Conservation (phyloP, 371 early-diverging fungal species). For the Saksenaea vasiformis region DNA sequence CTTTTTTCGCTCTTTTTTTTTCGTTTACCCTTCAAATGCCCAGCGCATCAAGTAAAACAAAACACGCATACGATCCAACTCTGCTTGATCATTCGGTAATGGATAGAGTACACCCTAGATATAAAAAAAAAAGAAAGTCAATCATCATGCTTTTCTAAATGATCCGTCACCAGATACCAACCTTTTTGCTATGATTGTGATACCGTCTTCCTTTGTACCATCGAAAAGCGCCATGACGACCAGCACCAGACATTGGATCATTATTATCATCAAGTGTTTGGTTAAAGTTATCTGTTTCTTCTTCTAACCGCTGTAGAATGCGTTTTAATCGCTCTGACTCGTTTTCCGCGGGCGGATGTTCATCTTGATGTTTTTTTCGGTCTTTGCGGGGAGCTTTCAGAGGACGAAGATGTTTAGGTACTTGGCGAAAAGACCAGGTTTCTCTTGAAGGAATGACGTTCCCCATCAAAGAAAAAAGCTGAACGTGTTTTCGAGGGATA, state of each 20-base stretch:
- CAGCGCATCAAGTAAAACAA: slow-evolving; percentile 28
- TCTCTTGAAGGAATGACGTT: slow-evolving; percentile 1
- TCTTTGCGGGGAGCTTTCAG: slow-evolving; percentile 5
- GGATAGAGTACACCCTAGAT: not conserved
- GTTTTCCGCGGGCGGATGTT: not conserved
- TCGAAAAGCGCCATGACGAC: slow-evolving; percentile 28
- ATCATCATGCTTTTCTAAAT: not conserved
- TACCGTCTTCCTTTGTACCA: slow-evolving; percentile 35
- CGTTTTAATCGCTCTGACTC: slow-evolving; percentile 2
- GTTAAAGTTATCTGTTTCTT: not conserved
- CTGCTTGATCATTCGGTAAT: slow-evolving; percentile 31
- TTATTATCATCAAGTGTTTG: not conserved
- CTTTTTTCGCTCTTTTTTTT: not conserved
- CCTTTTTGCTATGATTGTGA: not conserved
- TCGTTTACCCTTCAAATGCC: slow-evolving; percentile 32
- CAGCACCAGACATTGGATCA: slow-evolving; percentile 16
- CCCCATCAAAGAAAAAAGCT: not conserved
- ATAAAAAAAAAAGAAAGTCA: not conserved
- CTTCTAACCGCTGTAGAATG: not conserved
- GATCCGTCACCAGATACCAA: not conserved
- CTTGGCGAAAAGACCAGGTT: not conserved
- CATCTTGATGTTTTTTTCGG: not conserved
- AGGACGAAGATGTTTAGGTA: slow-evolving; percentile 16
- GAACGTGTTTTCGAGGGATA: not conserved
- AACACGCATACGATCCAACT: slow-evolving; percentile 30